These are phyloP conservation scores for Flaveria floridana DNA, from an alignment of 140 eudicot species.

Conservation along the genomic window DNA sequence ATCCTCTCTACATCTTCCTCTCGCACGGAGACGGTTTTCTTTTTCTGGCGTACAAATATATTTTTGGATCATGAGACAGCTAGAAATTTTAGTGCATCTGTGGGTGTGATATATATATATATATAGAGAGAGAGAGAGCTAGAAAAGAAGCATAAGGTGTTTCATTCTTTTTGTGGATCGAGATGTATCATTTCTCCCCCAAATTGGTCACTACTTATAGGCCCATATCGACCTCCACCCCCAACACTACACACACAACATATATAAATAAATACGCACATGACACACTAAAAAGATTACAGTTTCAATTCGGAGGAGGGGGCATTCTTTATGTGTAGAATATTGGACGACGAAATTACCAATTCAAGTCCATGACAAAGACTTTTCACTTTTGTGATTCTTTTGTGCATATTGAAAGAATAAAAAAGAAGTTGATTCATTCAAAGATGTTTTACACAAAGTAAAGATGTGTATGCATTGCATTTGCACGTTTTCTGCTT, in stretches of 20 bases:
- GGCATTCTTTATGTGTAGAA: neutral
- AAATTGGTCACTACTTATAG: constrained; percentile 21
- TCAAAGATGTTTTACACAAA: no score
- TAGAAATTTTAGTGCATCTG: neutral
- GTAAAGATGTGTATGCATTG: no score
- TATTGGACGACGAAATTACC: neutral
- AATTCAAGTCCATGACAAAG: neutral
- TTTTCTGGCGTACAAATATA: no score
- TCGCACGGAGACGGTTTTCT: no score
- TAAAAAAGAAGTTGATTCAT: no score
- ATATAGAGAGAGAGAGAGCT: neutral
- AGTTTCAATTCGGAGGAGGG: neutral
- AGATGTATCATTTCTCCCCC: constrained; percentile 4
- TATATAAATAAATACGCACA: no score
- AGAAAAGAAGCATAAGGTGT: neutral
- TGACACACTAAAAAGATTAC: neutral
- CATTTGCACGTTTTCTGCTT: no score
- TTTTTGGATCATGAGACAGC: neutral
- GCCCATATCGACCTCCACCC: neutral
- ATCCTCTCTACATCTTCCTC: constrained; percentile 22
- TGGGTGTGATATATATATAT: neutral
- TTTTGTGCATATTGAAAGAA: neutral
- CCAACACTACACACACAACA: neutral
- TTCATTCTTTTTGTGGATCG: neutral
- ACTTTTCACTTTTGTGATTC: neutral